phyloP scores from a whole-genome alignment of 441 rosid species.

The Pelargonium australe region DNA sequence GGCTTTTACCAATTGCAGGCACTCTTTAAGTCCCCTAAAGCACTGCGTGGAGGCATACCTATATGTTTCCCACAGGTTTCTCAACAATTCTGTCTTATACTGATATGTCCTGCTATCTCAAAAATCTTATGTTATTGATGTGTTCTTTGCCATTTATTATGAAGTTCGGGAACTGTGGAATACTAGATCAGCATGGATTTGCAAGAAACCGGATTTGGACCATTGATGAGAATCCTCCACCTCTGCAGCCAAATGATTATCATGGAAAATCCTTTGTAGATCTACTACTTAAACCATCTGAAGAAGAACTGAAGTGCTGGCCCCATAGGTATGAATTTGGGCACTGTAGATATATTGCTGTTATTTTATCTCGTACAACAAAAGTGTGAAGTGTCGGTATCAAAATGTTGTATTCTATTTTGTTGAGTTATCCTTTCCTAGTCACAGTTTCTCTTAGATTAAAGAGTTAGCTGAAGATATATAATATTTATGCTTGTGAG shows the following conservation, averaged over 20 bases:
- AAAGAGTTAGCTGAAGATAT: too few species aligned
- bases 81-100: not conserved
- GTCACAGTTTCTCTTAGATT: too few species aligned
- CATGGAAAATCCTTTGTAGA: constrained; percentile 42
- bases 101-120: not conserved
- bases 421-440: too few species aligned
- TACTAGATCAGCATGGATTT: constrained; percentile 61
- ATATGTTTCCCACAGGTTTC: constrained; percentile 91
- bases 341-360: not conserved
- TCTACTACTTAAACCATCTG: constrained; percentile 56
- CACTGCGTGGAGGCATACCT: constrained; percentile 88
- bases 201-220: constrained; percentile 65
- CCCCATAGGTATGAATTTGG: constrained; percentile 39
- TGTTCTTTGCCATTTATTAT: not conserved
- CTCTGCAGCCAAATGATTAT: constrained; percentile 35
- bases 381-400: too few species aligned
- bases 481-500: too few species aligned
- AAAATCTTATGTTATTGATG: constrained; percentile 1
- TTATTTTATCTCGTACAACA: too few species aligned
- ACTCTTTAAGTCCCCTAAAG: constrained; percentile 62
- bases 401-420: too few species aligned
- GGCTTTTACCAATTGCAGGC: constrained; percentile 36
- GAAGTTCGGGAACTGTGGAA: constrained; percentile 63
- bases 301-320: constrained; percentile 61
- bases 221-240: constrained; percentile 50